Conservation (phyloP, 306 rosid species). For the Corylus americana region DNA sequence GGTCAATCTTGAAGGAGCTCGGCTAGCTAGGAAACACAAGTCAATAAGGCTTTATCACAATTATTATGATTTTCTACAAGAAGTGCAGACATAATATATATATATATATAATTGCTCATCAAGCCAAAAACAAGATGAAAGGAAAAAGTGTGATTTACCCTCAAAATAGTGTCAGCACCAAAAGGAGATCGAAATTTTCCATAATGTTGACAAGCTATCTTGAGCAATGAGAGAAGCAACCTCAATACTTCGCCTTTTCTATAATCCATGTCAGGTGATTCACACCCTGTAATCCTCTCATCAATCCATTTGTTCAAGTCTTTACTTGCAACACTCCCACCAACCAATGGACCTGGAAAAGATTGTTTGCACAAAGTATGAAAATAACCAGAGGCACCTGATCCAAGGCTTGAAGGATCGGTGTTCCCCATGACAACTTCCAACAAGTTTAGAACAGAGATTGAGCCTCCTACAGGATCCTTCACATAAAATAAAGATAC, state of each 20-base stretch:
- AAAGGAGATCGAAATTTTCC: constrained; percentile 94
- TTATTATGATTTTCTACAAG: not conserved
- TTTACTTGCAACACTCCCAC: constrained; percentile 87
- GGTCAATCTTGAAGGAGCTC: constrained; percentile 5
- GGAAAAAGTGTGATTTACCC: constrained; percentile 49
- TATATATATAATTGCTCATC: not conserved
- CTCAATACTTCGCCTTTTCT: constrained; percentile 67
- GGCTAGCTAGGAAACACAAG: not conserved
- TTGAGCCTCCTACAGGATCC: constrained; percentile 62
- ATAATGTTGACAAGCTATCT: constrained; percentile 84
- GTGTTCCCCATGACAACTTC: constrained; percentile 62
- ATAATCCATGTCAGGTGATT: constrained; percentile 62
- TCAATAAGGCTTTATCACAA: not conserved
- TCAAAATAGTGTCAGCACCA: constrained; percentile 61
- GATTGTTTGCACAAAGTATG: constrained; percentile 77
- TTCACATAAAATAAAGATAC: constrained; percentile 47
- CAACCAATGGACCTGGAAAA: constrained; percentile 95
- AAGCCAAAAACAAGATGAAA: constrained; percentile 4
- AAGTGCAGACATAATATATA: not conserved
- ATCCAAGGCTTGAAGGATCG: constrained; percentile 45
- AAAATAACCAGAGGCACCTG: constrained; percentile 53
- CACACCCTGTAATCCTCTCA: constrained; percentile 72
- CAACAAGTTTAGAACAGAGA: constrained; percentile 71
- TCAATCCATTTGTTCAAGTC: constrained; percentile 88
- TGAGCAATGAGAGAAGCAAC: constrained; percentile 88